phyloP scores from a whole-genome alignment of 2,329 filamentous ascomycete species.

The Colletotrichum viniferum region DNA sequence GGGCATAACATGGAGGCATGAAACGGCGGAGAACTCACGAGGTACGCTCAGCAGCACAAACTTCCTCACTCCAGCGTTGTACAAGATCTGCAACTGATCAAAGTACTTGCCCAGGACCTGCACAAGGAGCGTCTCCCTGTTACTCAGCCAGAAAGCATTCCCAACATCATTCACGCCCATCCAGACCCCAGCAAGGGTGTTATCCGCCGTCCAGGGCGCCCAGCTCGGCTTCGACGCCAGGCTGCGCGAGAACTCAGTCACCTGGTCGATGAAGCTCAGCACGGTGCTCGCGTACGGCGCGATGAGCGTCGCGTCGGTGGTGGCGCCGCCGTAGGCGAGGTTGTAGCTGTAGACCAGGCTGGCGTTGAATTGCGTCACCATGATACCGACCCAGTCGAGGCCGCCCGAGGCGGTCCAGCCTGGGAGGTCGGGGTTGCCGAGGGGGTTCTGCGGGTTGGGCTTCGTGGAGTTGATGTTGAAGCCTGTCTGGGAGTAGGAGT shows the following conservation, averaged over 20 bases:
- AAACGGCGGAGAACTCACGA: conserved; percentile 24
- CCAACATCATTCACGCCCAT: conserved; percentile 63
- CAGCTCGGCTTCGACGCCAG: conserved; percentile 32
- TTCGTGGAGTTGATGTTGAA: conserved; percentile 56
- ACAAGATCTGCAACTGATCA: conserved; percentile 44
- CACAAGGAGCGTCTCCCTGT: conserved; percentile 30
- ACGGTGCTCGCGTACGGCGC: conserved; percentile 51
- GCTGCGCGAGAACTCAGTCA: conserved; percentile 41
- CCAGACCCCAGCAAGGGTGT: conserved; percentile 55
- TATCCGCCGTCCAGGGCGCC: conserved; percentile 44
- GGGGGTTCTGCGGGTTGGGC: conserved; percentile 57
- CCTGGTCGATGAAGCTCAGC: conserved; percentile 56
- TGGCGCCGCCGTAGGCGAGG: conserved; percentile 55
- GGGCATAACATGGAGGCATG: not conserved
- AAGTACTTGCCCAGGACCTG: conserved; percentile 49
- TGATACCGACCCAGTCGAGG: conserved; percentile 52
- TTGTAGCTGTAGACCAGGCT: conserved; percentile 51
- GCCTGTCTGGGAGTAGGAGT: conserved; percentile 64
- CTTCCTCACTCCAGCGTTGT: conserved; percentile 47
- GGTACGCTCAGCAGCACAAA: conserved; percentile 55
- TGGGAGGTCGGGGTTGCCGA: conserved; percentile 63
- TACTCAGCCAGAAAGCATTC: conserved; percentile 44
- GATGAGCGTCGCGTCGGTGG: conserved; percentile 53
- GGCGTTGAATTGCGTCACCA: conserved; percentile 45
- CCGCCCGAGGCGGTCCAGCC: conserved; percentile 52